Base-by-base conservation (phyloP, 1,284 basidiomycete genomes). In the Peniophora sp. region DNA sequence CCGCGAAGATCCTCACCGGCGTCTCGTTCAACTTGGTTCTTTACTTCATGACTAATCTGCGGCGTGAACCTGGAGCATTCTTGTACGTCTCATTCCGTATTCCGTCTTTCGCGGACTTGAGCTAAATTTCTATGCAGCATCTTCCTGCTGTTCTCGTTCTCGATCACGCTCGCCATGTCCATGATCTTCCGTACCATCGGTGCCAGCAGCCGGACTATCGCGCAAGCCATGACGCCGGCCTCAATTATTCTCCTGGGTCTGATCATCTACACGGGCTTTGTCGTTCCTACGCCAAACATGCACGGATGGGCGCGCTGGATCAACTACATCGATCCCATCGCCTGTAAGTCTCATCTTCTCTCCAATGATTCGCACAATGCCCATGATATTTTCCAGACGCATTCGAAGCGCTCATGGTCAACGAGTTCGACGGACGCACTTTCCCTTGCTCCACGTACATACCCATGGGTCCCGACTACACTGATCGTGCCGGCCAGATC, bases 291-390 rank as follows among this genome's bases (percentile, higher is more conserved):
- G 9, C 75, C 76, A 57, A 73, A 77, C 51, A 92, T 94, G 90
- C 86, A 90, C 63, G 71, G 89, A 49, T 95, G 90, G 90, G 65
- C 92, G 16, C 90, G 89, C 72, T 92, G 90, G 90, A 81, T 91
- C 46, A 81, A 78, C 60, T 86, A 89, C 65, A 67, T 89, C 57
- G 87, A 90, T 61, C 88, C 89, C 0, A 62, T 89, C 32, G 71
- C 80, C n/a, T n/a, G n/a, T n/a, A 12, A n/a, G n/a, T n/a, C n/a
- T n/a, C n/a, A n/a, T n/a, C n/a, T n/a, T n/a, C n/a, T n/a, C n/a
- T n/a, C n/a, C n/a, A n/a, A n/a, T n/a, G n/a, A n/a, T n/a, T n/a
- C n/a, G n/a, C n/a, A n/a, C n/a, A n/a, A n/a, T n/a, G n/a, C n/a
- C n/a, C n/a, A n/a, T n/a, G n/a, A n/a, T n/a, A n/a, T n/a, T n/a